phyloP scores from a whole-genome alignment of 345 rosid genomes.

The Psidium friedrichsthalianum region DNA sequence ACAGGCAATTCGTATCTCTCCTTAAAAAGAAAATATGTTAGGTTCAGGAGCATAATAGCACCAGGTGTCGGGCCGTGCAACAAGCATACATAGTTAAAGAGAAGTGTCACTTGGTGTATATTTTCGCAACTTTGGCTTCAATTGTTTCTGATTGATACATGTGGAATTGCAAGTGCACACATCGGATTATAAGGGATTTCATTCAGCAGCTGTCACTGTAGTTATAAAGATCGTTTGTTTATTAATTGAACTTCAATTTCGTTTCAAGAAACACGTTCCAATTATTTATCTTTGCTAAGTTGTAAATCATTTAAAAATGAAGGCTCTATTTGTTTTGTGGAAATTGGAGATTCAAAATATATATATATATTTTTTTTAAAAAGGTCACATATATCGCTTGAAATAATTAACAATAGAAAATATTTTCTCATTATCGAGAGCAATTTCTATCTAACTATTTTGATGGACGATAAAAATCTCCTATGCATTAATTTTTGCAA shows the following conservation, averaged over 20 bases:
- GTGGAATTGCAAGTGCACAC: neutral
- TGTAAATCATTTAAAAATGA: neutral
- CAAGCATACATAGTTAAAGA: neutral
- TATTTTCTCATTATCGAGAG: too few species aligned
- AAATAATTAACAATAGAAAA: too few species aligned
- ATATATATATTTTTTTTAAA: too few species aligned
- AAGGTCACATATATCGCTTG: too few species aligned
- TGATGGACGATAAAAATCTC: too few species aligned
- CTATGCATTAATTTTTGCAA: too few species aligned
- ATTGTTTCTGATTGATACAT: too few species aligned
- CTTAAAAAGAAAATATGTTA: neutral
- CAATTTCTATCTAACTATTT: too few species aligned
- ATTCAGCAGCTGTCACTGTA: fast-evolving
- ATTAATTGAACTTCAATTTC: neutral
- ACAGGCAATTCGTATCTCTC: neutral
- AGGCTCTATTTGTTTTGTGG: too few species aligned
- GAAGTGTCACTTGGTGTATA: neutral
- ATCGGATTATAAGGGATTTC: neutral
- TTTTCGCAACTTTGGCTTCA: neutral
- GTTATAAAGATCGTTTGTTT: neutral
- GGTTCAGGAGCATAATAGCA: too few species aligned
- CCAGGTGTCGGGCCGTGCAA: neutral
- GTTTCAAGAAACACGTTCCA: neutral
- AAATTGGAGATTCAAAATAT: too few species aligned
- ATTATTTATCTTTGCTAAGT: neutral